Evolutionary conservation across 2,329 filamentous ascomycete species (phyloP), one percentile per base, ranked within the genome.

Genomic region (Phyllosticta capitalensis): DNA sequence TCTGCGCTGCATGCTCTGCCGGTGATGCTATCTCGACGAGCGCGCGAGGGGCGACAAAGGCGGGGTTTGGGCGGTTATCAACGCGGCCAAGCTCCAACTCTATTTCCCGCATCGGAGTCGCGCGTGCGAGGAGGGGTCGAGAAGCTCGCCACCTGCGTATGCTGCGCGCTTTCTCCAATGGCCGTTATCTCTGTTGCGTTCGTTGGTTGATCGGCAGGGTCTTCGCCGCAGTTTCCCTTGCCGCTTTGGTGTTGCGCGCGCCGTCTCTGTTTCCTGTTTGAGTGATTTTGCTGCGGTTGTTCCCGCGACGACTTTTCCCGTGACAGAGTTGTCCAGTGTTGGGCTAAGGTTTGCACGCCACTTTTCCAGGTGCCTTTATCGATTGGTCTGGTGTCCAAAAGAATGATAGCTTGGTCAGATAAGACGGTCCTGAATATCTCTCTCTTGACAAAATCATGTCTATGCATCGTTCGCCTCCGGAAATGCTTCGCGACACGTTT

Each of bases 51-150:
- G 38, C 38, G 38, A 45, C 38, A 45, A 45, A 45, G 14, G 38
- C 38, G 38, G 38, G 38, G 38, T n/a, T 45, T 45, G 14, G 17
- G 38, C 38, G 14, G 38, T n/a, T 45, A 45, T 45, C 38, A 45
- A 45, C 38, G 14, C 38, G n/a, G 17, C 38, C 30, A 38, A 45
- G 38, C 38, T 45, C 38, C 38, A 45, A 45, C 38, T 19, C 38
- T 45, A 45, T 45, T 45, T 45, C 38, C 10, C 33, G 33, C 33
- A 17, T 38, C 33, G 33, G 12, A 17, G 33, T 38, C 38, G 17
- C 14, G 38, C 38, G 14, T 7, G 17, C 14, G 38, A 45, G 33
- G 56, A 19, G 64, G 61, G n/a, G 65, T 61, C 3, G 65, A 64
- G 4, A 14, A 38, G 33, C 38, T 45, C 38, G 14, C 38, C 38